Conservation (phyloP, 768 basidiomycete genomes). For the Lyophyllum semitale region DNA sequence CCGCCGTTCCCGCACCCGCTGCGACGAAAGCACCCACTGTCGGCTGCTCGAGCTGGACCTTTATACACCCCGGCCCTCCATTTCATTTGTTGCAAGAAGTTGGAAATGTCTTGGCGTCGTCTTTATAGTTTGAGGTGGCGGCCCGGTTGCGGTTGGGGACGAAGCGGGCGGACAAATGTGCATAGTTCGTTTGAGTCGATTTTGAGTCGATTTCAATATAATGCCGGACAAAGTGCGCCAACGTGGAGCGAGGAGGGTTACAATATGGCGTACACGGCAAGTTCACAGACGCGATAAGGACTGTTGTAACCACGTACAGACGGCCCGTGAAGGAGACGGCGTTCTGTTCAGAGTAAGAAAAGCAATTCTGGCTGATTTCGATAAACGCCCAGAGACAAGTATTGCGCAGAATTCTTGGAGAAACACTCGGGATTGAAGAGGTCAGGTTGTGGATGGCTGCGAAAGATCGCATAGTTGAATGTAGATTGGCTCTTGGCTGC, state of each 20-base stretch:
- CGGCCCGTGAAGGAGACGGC: neutral
- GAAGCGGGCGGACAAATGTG: neutral
- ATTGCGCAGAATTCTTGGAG: conserved; percentile 1
- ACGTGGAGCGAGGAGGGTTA: neutral
- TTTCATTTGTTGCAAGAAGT: neutral
- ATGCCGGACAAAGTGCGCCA: neutral
- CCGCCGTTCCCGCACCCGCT: conserved; percentile 7
- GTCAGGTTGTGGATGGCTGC: neutral
- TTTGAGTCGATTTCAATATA: neutral
- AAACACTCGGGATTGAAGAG: neutral
- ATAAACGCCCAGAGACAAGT: neutral
- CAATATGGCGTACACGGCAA: neutral
- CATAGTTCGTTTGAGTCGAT: neutral
- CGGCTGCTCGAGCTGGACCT: neutral
- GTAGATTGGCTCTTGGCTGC: neutral
- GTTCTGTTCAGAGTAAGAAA: neutral
- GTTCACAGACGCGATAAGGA: too few species aligned
- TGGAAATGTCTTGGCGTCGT: neutral
- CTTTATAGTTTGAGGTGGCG: neutral
- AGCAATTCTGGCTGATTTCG: neutral
- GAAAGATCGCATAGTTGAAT: neutral
- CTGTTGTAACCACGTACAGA: neutral
- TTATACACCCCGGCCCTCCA: neutral
- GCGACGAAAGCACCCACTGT: conserved; percentile 14
- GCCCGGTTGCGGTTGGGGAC: neutral